A percentile compares a stretch with the other conserved stretches of the same genome.
These are phyloP conservation scores for Brassica hybrid DNA, from an alignment of 441 rosid species.

Conservation along the genomic window DNA sequence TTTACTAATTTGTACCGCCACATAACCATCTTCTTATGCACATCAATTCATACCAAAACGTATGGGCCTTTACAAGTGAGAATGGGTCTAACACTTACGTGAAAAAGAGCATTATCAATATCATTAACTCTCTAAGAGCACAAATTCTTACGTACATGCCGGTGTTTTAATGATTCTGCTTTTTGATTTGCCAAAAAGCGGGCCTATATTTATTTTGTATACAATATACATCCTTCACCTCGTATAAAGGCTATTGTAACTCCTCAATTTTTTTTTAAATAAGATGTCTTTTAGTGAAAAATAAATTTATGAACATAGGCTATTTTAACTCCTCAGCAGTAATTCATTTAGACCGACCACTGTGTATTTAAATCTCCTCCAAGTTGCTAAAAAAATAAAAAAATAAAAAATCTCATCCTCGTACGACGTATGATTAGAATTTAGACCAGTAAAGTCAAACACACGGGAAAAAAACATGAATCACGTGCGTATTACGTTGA, in stretches of 20 bases:
- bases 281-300: background rate
- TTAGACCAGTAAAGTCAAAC: constrained; percentile 20
- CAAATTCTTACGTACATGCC: background rate
- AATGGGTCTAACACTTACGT: background rate
- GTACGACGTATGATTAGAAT: constrained; percentile 32
- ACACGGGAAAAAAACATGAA: background rate
- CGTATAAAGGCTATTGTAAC: background rate
- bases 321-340: too few species aligned
- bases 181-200: background rate
- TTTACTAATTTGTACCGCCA: background rate
- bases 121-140: background rate
- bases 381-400: too few species aligned
- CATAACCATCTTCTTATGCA: background rate
- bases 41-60: background rate
- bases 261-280: background rate
- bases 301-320: too few species aligned
- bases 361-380: background rate
- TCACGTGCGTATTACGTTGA: constrained; percentile 32
- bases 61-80: background rate
- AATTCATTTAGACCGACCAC: constrained; percentile 22
- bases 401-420: constrained; percentile 9
- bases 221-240: background rate
- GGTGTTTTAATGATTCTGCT: background rate
- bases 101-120: background rate
- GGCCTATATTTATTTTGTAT: too few species aligned